Base-by-base conservation (phyloP, 495 filamentous ascomycete species). In the Cladorrhinum samala region DNA sequence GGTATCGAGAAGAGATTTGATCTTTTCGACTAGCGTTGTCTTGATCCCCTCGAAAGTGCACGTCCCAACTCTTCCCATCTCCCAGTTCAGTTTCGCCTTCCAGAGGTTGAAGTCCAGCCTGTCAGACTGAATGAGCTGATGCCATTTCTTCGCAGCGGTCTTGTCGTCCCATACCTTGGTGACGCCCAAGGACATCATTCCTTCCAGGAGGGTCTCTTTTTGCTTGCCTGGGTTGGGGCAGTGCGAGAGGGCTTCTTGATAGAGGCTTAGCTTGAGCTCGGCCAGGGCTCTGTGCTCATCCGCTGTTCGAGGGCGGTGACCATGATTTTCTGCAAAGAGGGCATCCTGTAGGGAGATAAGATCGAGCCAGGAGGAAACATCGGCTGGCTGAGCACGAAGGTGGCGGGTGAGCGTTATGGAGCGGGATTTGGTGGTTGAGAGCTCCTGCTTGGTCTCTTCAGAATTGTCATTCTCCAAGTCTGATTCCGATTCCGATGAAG, bases 191-290 rank as follows among this genome's bases (percentile, higher is more conserved):
- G 83, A 73, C 75, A 96, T 81, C 47, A 87, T 72, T 9, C 81
- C 81, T 2, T 86, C 55, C 3, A 89, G 54, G 2, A 96, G 71
- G 14, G 65, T 65, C 54, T 89, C 84, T 33, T 72, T 63, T 23
- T 75, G 63, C 8, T 24, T 52, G 2, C 73, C 57, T 2, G 66
- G 46, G 5, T 62, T 53, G 2, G 41, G 57, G 13, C 77, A 72
- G 48, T 83, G 79, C 30, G 71, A 68, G 5, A 96, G 66, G 3
- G 91, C 90, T 52, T 90, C 83, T 46, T 88, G 81, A 58, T 90
- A 90, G n/a, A 96, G 78, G 0, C 84, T 85, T 2, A 95, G 56
- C 55, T 86, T 91, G 33, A 95, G 79, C 55, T 88, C 87, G 17
- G 89, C 85, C 20, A 86, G 77, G 48, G 83, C 84, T 50, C 73